Base-by-base conservation (phyloP, 805 yeast genomes). In the Cyberlindnera maclurae region DNA sequence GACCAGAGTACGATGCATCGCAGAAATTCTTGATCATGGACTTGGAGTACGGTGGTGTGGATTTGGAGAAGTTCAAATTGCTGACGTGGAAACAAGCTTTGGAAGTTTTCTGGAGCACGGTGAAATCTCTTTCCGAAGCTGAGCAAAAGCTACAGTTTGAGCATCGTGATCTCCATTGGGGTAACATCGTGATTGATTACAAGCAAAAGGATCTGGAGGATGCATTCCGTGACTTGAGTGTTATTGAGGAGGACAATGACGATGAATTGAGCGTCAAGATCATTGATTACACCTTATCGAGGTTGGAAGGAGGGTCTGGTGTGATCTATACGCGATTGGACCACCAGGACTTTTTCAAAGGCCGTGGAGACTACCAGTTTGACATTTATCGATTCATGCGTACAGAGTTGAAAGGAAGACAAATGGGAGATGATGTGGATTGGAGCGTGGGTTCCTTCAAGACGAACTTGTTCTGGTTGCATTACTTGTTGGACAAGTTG, bases 101-200 rank as follows among this genome's bases (percentile, higher is more conserved):
- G 32, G 63, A 52, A 9, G 67, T 82, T 1, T 78, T 82, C 47
- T 71, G 78, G 75, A 68, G 67, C 43, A 60, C 77, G 18, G 75
- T 66, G 2, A 55, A 62, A n/a, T 57, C 66, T 4, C 57, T 82
- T 18, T 68, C 72, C 18, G 58, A 58, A 9, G 80, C 76, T 1
- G 88, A 82, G 55, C 55, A 62, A 12, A 52, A 60, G 28, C 61
- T 63, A 42, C 64, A 70, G 43, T 81, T 81, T 57, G 89, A 82
- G 57, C 90, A 82, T 50, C 65, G 90, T 34, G 85, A 82, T 55
- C 57, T 82, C 42, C 82, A 78, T 44, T 68, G 82, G 70, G 79
- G 80, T 11, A 82, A 82, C 50, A 63, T 82, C 38, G 60, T 79
- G 12, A 61, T 82, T 13, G 65, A 65, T 36, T 46, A 49, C 12